Base-by-base conservation (phyloP, 1,139 yeast species). In the Pichia sp. region DNA sequence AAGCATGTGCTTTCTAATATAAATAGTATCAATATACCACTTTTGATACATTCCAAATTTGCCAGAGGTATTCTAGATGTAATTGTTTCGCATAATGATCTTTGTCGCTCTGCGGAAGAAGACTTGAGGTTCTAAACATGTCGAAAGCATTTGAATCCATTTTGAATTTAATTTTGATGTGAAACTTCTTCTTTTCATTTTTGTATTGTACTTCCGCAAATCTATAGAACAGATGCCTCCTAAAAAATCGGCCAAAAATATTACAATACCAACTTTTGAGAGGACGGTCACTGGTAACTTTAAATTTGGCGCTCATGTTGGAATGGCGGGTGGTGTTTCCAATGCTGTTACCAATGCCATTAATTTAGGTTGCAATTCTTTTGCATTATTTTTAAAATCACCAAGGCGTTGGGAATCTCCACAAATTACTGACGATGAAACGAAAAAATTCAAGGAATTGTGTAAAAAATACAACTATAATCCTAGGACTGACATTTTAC, bases 371-470 rank as follows among this genome's bases (percentile, higher is more conserved):
- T 60, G 68, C 51, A 87, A 87, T 59, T 76, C 95, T 40, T 89
- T 92, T 73, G 97, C 97, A 0, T 68, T 92, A 55, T 92, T 92
- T 61, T 69, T 92, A 52, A 90, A 90, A 62, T 85, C 89, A 37
- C 97, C 97, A 35, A 73, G 95, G 49, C 79, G 85, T 60, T 92
- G 97, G 97, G 83, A 74, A 0, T 82, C 96, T 0, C 92, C 96
- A 23, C 82, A 78, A 41, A 74, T 82, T 49, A 74, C 80, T 16
- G 70, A 70, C 11, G 80, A 76, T n/a, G 96, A 86, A 57, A 79
- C 82, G 10, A 63, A 62, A 4, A 75, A 78, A 53, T 92, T 90
- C 65, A 74, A 74, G 51, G 68, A 69, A 4, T 67, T 78, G 23
- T 87, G 96, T 60, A 67, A 71, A 43, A 65, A 76, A 46, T 71